A percentile compares a stretch with the other conserved stretches of the same genome.
These are phyloP conservation scores for Melaleuca alternifolia DNA, from an alignment of 345 rosid species.

Conservation along the genomic window DNA sequence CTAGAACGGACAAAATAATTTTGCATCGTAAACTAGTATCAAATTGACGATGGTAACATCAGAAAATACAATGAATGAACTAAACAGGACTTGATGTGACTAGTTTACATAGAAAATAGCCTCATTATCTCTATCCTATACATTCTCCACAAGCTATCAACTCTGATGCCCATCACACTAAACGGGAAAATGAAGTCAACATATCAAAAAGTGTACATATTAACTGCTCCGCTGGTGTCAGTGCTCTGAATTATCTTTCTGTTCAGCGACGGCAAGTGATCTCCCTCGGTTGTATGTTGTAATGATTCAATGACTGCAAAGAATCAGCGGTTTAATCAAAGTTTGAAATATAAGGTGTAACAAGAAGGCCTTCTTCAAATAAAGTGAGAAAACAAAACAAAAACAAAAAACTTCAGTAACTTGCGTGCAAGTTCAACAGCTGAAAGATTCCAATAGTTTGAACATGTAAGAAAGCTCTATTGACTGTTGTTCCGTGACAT, in stretches of 20 bases:
- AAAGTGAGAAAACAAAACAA: not conserved
- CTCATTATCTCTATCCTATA: not conserved
- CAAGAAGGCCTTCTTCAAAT: not conserved
- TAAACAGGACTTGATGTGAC: not conserved
- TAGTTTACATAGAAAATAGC: not conserved
- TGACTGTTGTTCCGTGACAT: not conserved
- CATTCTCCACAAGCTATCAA: not conserved
- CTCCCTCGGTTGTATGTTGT: not conserved
- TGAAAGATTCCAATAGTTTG: not conserved
- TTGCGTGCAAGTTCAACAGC: not conserved
- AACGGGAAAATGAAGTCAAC: not conserved
- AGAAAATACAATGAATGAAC: not conserved
- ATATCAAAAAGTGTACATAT: not conserved
- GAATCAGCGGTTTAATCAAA: not conserved
- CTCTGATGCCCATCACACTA: not conserved
- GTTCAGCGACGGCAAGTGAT: not conserved
- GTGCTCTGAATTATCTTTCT: not conserved
- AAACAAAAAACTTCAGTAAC: not conserved
- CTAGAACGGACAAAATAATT: not conserved
- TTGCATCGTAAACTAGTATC: not conserved
- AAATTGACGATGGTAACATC: not conserved
- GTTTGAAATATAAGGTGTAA: not conserved
- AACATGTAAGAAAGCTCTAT: not conserved
- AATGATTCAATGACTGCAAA: not conserved
- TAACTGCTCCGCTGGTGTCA: not conserved